Base-by-base conservation (phyloP, 2,329 filamentous ascomycete genomes). In the Pestalotiopsis sp. region DNA sequence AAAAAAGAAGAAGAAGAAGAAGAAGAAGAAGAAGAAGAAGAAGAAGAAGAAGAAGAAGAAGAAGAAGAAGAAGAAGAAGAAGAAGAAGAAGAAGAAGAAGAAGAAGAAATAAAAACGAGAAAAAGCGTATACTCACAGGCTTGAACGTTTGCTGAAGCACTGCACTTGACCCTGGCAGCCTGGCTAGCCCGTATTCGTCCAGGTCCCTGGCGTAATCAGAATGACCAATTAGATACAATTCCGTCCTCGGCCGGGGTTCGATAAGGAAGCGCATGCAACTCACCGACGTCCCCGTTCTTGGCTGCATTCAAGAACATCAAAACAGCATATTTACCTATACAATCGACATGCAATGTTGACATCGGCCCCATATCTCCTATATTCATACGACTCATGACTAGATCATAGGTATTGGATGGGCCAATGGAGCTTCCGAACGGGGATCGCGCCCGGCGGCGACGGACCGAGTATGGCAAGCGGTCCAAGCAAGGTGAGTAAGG, bases 401-500 rank as follows among this genome's bases (percentile, higher is more conserved):
- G 4, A n/a, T n/a, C 45, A 36, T 36, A 36, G 45, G 20, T n/a
- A 52, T 52, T 52, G n/a, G 2, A 45, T 13, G 4, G 45, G 45
- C n/a, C 57, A 59, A 63, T 63, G 60, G 60, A 63, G 11, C 60
- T 9, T 36, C 60, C 60, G n/a, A 27, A 2, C 17, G 60, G 36
- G 27, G n/a, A 7, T 23, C 27, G 14, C 31, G 31, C 14, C 14
- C 60, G 36, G 17, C 60, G 60, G 60, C 60, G 60, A 17, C 60
- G 60, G 9, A 63, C 60, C 60, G 60, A 63, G 60, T 45, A 45
- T 3, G 60, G 60, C 31, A 38, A 38, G 31, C 36, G 60, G 6
- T 63, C 60, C 20, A 63, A 63, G 60, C 60, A 63, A 63, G 60
- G 60, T 63, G 5, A 36, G 60, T 31, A 13, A 36, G 17, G 20